Conservation (phyloP, 495 filamentous ascomycete species). For the Penicillium steckii region DNA sequence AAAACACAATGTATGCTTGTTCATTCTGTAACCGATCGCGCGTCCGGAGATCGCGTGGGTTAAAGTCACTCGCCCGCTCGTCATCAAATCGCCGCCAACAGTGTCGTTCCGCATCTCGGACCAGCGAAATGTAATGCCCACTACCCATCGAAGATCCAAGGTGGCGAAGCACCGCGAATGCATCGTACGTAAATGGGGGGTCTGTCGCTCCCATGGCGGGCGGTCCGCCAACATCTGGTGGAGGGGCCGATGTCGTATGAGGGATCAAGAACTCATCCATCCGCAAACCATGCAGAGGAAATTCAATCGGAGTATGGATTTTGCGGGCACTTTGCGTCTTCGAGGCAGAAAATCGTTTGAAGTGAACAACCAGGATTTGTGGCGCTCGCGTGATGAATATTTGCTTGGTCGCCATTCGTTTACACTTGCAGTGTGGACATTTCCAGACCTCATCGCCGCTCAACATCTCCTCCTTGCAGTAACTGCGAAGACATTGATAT, state of each 20-base stretch:
- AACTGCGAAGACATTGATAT: conserved; percentile 64
- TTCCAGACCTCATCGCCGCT: conserved; percentile 69
- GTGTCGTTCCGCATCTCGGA: conserved; percentile 57
- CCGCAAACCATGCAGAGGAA: conserved; percentile 63
- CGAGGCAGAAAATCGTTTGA: conserved; percentile 68
- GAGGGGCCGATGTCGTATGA: conserved; percentile 28
- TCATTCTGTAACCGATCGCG: conserved; percentile 56
- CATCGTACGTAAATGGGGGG: conserved; percentile 66
- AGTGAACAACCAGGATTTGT: conserved; percentile 69
- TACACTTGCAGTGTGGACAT: conserved; percentile 67
- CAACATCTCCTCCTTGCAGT: conserved; percentile 66
- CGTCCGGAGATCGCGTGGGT: conserved; percentile 47
- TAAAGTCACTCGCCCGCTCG: conserved; percentile 55
- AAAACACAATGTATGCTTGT: conserved; percentile 70
- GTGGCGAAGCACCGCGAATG: conserved; percentile 71
- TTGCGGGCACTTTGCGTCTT: conserved; percentile 59
- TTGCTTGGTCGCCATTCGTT: conserved; percentile 67
- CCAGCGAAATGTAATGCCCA: conserved; percentile 69
- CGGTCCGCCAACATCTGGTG: conserved; percentile 23
- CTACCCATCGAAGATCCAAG: conserved; percentile 60
- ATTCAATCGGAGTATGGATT: conserved; percentile 66
- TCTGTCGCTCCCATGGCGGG: conserved; percentile 44
- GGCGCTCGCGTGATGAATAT: conserved; percentile 73
- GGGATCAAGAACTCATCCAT: conserved; percentile 58
- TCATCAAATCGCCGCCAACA: conserved; percentile 71